Base-by-base conservation (phyloP, 2,329 filamentous ascomycete species). In the Gyromitra esculenta region DNA sequence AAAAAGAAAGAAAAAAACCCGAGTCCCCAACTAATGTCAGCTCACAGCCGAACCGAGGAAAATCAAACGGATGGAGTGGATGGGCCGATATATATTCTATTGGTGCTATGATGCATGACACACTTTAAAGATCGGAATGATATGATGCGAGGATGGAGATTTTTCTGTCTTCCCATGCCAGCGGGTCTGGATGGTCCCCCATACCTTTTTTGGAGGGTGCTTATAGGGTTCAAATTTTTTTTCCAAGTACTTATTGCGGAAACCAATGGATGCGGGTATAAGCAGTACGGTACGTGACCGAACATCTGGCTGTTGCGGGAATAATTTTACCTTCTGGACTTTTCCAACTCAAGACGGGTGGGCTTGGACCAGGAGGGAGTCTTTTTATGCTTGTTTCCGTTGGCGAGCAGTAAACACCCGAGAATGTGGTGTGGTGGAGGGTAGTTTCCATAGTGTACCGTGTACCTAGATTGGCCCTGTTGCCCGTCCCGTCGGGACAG, bases 291-390 rank as follows among this genome's bases (percentile, higher is more conserved):
- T 64, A 69, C 56, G 72, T 63, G 64, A 64, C 72, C 66, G 72
- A 75, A 65, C 35, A 57, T 70, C 64, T 70, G 56, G 65, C 56
- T 50, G 65, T 70, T 75, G 66, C 66, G 57, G 72, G 72, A 70
- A 71, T 75, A 71, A 65, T 75, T 75, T 54, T 70, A 64, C 48
- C 72, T 75, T 75, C 72, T 75, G 66, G 72, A 75, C 65, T 69
- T 75, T 75, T 75, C 65, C 62, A 60, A 21, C 66, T 64, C 48
- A 21, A 70, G 59, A 25, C 66, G 50, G 72, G 59, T 75, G 72
- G 41, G 72, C 65, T 70, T 75, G 57, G 72, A 57, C 65, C 65
- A 59, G 65, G 52, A 59, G 25, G 41, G 21, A 48, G 66, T 71
- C 72, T 71, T 69, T 73, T 64, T 65, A 75, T 75, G 65, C 66